Conservation (phyloP, 2,329 filamentous ascomycete species). For the Boeremia lycopersici region DNA sequence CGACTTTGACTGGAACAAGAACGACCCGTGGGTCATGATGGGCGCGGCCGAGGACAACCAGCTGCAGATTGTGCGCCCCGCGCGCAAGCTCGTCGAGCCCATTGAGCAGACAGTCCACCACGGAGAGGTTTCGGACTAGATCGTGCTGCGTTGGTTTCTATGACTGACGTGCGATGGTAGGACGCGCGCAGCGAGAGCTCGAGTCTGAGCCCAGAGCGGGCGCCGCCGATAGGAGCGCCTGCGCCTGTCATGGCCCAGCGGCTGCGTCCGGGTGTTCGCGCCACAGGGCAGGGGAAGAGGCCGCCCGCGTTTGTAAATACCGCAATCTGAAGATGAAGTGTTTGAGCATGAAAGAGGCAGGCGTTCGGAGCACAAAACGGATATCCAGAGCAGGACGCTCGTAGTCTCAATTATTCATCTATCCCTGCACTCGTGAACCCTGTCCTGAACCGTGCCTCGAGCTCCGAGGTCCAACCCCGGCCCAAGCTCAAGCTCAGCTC, state of each 20-base stretch:
- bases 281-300: not conserved
- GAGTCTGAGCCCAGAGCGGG: not conserved
- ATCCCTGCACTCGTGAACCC: not conserved
- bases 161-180: constrained; percentile 8
- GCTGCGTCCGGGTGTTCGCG: not conserved
- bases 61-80: constrained; percentile 75
- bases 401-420: not conserved
- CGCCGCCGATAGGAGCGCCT: not conserved
- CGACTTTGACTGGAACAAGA: constrained; percentile 97
- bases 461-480: constrained; percentile 15
- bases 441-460: not conserved
- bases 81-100: constrained; percentile 46
- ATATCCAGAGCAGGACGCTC: constrained; percentile 15
- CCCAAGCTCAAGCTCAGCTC: constrained; percentile 19
- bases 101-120: constrained; percentile 44
- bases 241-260: not conserved
- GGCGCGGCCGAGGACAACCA: constrained; percentile 97
- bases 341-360: not conserved
- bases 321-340: not conserved
- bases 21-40: constrained; percentile 95
- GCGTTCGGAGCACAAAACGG: constrained; percentile 18
- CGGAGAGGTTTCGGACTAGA: constrained; percentile 48
- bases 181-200: not conserved
- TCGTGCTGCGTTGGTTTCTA: not conserved
- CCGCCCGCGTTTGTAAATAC: not conserved